Evolutionary conservation across 306 rosid species (phyloP), one percentile per base, ranked within the genome.

Genomic region (Lupinus albus): DNA sequence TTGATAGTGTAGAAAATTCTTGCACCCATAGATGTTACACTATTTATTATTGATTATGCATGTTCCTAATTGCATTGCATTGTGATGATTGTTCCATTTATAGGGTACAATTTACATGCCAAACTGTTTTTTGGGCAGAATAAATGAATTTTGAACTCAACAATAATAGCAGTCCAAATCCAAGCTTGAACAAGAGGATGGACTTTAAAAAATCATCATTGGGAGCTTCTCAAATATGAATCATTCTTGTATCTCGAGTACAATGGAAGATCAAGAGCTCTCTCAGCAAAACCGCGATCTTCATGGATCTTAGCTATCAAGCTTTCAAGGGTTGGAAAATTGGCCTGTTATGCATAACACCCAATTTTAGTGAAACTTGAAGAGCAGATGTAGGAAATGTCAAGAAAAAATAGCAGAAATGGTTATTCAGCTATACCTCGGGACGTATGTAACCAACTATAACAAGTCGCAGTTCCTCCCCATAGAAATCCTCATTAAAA

Each of bases 371-470:
- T 35, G 64, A 73, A 73, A 68, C 65, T 32, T 10, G 9, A 4
- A 53, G 72, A 41, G 53, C 5, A 68, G 36, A 49, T 21, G 48
- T 2, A 2, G 39, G 51, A 58, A 52, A 44, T 13, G 46, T 28
- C 11, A 63, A 41, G 21, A 21, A 55, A 60, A 62, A 21, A 13
- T n/a, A 35, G 15, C 59, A 35, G 36, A 53, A 74, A 6, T 17
- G 53, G 1, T 48, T 10, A 65, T 18, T 13, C 12, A 32, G 59
- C 38, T 9, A 20, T 88, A 93, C 98, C 98, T 93, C 94, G 0
- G 97, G 80, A 68, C 96, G 88, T 47, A 90, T 86, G 74, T 90
- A 93, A 67, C 98, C 98, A 50, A 93, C 95, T n/a, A 89, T 73
- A 70, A 83, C 89, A 67, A 90, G 94, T 18, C 69, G 85, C 76